A percentile compares a stretch with the other conserved stretches of the same genome.
Evolutionary conservation across 2,329 filamentous ascomycete genomes (phyloP).

Genomic region (Claviceps monticola): DNA sequence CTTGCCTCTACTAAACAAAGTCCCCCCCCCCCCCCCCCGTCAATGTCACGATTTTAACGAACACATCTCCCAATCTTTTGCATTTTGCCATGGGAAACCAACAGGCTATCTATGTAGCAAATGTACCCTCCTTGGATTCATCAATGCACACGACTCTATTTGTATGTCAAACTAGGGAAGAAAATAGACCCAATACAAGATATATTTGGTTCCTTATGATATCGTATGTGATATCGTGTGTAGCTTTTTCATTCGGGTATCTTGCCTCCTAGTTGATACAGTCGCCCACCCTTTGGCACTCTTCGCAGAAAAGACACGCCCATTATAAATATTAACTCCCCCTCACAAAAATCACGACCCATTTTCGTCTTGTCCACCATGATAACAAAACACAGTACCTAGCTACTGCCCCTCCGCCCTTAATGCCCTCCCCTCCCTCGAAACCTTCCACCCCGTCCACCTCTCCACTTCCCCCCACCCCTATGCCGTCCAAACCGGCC

Average conservation of each 20-base stretch:
- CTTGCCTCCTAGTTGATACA: neutral
- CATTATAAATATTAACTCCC: neutral
- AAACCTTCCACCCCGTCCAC: slow-evolving; percentile 20
- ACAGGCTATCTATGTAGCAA: neutral
- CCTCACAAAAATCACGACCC: too few species aligned
- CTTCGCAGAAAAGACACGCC: neutral
- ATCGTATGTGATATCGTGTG: too few species aligned
- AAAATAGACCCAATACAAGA: neutral
- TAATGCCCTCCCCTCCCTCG: slow-evolving; percentile 10
- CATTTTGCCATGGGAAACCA: neutral
- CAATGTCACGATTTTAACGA: slow-evolving; percentile 1
- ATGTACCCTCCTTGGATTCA: neutral
- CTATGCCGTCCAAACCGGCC: slow-evolving; percentile 18
- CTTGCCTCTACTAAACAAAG: neutral
- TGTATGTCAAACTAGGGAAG: neutral
- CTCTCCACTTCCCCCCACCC: slow-evolving; percentile 25
- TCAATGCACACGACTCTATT: neutral
- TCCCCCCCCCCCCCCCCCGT: neutral
- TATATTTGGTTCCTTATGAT: too few species aligned
- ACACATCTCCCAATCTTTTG: neutral
- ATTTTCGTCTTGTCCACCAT: too few species aligned
- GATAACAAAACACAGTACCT: too few species aligned
- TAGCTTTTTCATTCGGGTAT: neutral
- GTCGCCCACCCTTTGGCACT: too few species aligned
- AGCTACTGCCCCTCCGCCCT: neutral